Evolutionary conservation across 495 filamentous ascomycete species (phyloP).

Genomic region (Tuber melanosporum): DNA sequence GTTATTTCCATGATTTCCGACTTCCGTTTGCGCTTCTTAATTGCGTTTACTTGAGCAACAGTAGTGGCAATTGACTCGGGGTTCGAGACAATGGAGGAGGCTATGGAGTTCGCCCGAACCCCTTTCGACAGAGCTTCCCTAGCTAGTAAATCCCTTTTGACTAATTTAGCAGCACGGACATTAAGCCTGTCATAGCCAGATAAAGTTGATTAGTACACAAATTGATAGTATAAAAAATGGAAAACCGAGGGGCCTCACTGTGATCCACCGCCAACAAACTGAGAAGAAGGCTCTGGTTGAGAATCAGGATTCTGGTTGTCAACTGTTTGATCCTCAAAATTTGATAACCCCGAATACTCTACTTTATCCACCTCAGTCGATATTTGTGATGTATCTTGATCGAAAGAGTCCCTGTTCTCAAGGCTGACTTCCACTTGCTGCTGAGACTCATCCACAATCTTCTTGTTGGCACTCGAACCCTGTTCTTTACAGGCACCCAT

Average conservation of each 20-base stretch:
- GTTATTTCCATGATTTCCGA: not conserved
- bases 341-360: slow-evolving; percentile 1
- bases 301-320: not conserved
- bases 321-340: slow-evolving; percentile 1
- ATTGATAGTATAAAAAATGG: not conserved
- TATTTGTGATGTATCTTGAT: not conserved
- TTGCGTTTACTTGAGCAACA: slow-evolving; percentile 3
- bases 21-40: not conserved
- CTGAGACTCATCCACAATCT: not conserved
- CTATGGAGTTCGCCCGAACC: not conserved
- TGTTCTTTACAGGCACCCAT: not conserved
- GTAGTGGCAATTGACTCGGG: not conserved
- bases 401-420: not conserved
- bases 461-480: not conserved
- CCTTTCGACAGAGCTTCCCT: not conserved
- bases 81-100: not conserved
- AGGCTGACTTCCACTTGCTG: not conserved
- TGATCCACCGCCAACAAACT: not conserved
- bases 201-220: not conserved
- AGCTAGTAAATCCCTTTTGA: not conserved
- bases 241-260: not conserved
- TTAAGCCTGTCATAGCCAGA: not conserved
- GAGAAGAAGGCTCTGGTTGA: slow-evolving; percentile 4
- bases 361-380: slow-evolving; percentile 3
- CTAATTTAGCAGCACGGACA: not conserved